phyloP scores from a whole-genome alignment of 2,329 filamentous ascomycete species.

The Aureobasidium subglaciale region DNA sequence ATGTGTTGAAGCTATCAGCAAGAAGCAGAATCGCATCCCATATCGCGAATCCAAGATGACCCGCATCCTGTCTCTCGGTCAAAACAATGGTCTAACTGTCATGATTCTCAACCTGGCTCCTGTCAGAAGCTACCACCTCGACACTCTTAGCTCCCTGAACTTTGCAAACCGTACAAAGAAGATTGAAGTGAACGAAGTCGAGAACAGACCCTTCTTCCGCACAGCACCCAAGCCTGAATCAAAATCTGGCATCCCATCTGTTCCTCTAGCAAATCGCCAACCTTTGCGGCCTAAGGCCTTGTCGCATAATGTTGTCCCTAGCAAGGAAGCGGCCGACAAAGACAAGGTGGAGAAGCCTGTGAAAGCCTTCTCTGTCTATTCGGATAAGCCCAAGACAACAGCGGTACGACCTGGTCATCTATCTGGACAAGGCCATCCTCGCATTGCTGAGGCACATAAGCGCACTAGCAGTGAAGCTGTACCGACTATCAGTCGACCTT shows the following conservation, averaged over 20 bases:
- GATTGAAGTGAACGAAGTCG: constrained; percentile 90
- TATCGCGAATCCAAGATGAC: constrained; percentile 98
- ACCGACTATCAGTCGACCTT: constrained; percentile 31
- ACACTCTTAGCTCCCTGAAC: constrained; percentile 88
- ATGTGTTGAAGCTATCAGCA: constrained; percentile 89
- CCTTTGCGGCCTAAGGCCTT: constrained; percentile 71
- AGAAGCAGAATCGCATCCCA: constrained; percentile 67
- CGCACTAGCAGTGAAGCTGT: constrained; percentile 35
- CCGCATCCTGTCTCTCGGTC: constrained; percentile 79
- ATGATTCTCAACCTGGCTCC: constrained; percentile 96
- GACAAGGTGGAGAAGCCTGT: constrained; percentile 56
- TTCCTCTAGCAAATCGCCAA: constrained; percentile 51
- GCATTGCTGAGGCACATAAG: constrained; percentile 34
- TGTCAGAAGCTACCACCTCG: constrained; percentile 84
- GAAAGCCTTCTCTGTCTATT: constrained; percentile 82
- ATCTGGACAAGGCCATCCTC: constrained; percentile 9
- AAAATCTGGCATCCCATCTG: constrained; percentile 29
- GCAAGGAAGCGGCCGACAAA: constrained; percentile 44
- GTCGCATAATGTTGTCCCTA: constrained; percentile 62
- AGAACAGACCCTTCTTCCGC: constrained; percentile 82
- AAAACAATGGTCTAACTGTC: constrained; percentile 90
- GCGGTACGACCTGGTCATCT: constrained; percentile 11
- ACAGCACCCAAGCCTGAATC: constrained; percentile 26
- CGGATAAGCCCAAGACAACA: constrained; percentile 57
- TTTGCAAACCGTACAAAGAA: constrained; percentile 94